phyloP scores from a whole-genome alignment of 495 filamentous ascomycete species.

The Penicillium pancosmium region DNA sequence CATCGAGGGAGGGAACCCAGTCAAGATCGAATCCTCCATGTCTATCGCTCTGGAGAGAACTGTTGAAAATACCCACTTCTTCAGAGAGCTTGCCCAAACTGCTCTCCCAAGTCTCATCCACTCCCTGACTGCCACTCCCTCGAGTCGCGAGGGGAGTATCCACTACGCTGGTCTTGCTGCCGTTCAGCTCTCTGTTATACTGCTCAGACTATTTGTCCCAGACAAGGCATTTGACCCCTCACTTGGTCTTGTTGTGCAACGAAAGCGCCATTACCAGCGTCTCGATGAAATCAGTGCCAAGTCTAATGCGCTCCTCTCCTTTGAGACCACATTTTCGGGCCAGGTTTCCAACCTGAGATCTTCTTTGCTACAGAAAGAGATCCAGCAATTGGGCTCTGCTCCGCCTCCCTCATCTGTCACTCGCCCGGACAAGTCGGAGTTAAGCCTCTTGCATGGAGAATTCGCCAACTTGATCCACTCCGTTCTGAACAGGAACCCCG shows the following conservation, averaged over 20 bases:
- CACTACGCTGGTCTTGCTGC: slow-evolving; percentile 34
- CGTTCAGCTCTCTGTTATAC: slow-evolving; percentile 44
- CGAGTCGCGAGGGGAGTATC: slow-evolving; percentile 17
- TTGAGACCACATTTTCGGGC: slow-evolving; percentile 69
- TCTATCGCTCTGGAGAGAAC: slow-evolving; percentile 25
- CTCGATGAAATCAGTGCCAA: slow-evolving; percentile 55
- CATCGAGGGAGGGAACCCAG: slow-evolving; percentile 21
- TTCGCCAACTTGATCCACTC: slow-evolving; percentile 74
- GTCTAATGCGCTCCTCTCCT: slow-evolving; percentile 61
- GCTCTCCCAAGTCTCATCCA: slow-evolving; percentile 38
- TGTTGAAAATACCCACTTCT: slow-evolving; percentile 37
- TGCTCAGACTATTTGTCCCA: slow-evolving; percentile 79
- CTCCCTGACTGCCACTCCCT: slow-evolving; percentile 22
- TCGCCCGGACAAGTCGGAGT: slow-evolving; percentile 66
- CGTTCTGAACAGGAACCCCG: slow-evolving; percentile 59
- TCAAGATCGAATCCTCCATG: slow-evolving; percentile 18
- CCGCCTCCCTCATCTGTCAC: slow-evolving; percentile 67
- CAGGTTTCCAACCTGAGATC: slow-evolving; percentile 64
- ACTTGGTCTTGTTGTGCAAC: slow-evolving; percentile 70
- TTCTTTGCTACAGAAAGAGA: slow-evolving; percentile 59
- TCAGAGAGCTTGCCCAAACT: slow-evolving; percentile 34
- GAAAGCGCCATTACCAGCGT: slow-evolving; percentile 62
- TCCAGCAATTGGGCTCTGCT: slow-evolving; percentile 62
- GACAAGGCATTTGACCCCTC: slow-evolving; percentile 87
- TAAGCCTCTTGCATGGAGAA: slow-evolving; percentile 77